Conservation (phyloP, 768 basidiomycete species). For the Phylloporus arenicola region DNA sequence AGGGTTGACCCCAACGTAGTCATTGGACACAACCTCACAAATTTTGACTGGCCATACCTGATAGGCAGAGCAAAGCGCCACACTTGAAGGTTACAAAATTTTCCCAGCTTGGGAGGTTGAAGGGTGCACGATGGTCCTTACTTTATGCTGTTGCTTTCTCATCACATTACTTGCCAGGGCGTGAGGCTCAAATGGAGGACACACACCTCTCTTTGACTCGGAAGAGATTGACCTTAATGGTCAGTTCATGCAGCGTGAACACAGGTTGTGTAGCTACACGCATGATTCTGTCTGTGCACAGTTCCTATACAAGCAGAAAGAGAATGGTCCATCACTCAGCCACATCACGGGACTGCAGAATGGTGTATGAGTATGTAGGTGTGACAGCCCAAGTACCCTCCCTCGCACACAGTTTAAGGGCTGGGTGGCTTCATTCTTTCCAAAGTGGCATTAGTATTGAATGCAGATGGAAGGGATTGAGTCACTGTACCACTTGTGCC, state of each 20-base stretch:
- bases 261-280: conserved; percentile 94
- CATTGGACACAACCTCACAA: conserved; percentile 92
- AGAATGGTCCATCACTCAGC: conserved; percentile 98
- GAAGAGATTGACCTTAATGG: conserved; percentile 91
- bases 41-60: conserved; percentile 96
- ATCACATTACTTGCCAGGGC: conserved; percentile 39
- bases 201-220: conserved; percentile 97
- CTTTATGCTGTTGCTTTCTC: background rate
- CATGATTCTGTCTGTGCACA: conserved; percentile 97
- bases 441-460: too few relatives aligned
- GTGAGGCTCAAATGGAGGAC: conserved; percentile 77
- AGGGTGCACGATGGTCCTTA: conserved; percentile 39
- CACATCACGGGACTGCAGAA: conserved; percentile 97
- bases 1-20: conserved; percentile 91
- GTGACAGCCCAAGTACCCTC: too few relatives aligned
- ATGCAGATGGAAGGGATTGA: too few relatives aligned
- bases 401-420: too few relatives aligned
- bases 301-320: conserved; percentile 97
- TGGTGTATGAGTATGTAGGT: too few relatives aligned
- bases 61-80: conserved; percentile 88
- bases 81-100: conserved; percentile 68
- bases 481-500: too few relatives aligned
- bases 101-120: conserved; percentile 69
- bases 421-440: too few relatives aligned
- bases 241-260: conserved; percentile 97